Base-by-base conservation (phyloP, 164 flowering plant genomes). In the Annona cherimola region DNA sequence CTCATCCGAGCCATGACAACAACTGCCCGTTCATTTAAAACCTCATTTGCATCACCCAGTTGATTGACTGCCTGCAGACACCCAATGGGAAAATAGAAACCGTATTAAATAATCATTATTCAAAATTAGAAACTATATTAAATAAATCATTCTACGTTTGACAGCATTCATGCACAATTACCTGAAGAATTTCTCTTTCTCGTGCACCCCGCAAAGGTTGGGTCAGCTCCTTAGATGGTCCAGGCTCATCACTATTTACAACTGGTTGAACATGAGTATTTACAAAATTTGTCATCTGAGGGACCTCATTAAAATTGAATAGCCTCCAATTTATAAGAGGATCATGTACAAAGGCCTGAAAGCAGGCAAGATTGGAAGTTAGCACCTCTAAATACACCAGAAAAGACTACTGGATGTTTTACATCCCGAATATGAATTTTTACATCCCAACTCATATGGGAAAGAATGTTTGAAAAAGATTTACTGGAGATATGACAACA, bases 311-410 rank as follows among this genome's bases (percentile, higher is more conserved):
- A 76, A 91, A 89, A 84, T 96, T 90, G 86, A 96, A 89, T 45
- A 96, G 95, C 73, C 99, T 86, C 99, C 99, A 96, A 79, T 96
- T 96, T 69, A 96, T 93, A 35, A 96, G 91, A 65, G 99, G 99
- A 73, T 96, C 99, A 69, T 93, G 99, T 67, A 96, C 99, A 80
- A 96, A 96, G 46, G 99, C 98, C 99, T 96, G 89, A 63, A 82
- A 76, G 69, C n/a, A 83, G 46, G 67, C 12, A 20, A 54, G 3
- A 70, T 26, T 35, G 14, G 20, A 14, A 61, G 45, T 65, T 60
- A 64, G 39, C 35, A 76, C 16, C 41, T 40, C 5, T 0, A 40
- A 8, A 69, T 4, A 26, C 5, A 26, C 35, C 35, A 26, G 35
- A 26, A 26, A 26, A 26, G 35, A 26, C 35, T 26, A 26, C 35